These are phyloP conservation scores for Blastobotrys elegans DNA, from an alignment of 1,139 yeast species.

Conservation along the genomic window DNA sequence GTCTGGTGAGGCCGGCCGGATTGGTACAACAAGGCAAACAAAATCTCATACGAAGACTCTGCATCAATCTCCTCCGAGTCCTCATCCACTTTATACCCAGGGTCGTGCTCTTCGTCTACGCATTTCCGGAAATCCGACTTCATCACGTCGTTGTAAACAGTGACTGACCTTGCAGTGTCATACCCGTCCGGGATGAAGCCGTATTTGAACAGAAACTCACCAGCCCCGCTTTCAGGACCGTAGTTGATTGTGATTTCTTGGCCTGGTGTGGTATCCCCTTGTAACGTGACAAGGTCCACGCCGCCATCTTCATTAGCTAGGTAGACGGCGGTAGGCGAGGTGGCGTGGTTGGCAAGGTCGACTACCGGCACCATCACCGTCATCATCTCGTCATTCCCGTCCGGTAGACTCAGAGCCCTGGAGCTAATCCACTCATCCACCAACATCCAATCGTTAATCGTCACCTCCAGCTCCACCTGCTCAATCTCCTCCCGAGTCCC, in stretches of 20 bases:
- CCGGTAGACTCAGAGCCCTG: conserved; percentile 27
- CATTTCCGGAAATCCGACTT: conserved; percentile 21
- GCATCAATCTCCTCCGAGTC: conserved; percentile 16
- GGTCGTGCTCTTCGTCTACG: conserved; percentile 20
- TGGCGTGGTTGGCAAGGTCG: conserved; percentile 36
- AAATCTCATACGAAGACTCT: conserved; percentile 20
- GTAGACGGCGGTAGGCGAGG: conserved; percentile 28
- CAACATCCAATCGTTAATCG: conserved; percentile 27
- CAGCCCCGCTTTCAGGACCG: conserved; percentile 35
- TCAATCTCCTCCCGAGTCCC: conserved; percentile 14
- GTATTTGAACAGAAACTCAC: conserved; percentile 38
- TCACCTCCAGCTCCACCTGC: conserved; percentile 18
- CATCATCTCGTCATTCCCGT: conserved; percentile 12
- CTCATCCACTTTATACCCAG: conserved; percentile 16
- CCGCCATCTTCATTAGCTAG: conserved; percentile 23
- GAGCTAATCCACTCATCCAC: conserved; percentile 35
- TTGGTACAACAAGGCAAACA: conserved; percentile 20
- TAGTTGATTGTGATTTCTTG: conserved; percentile 36
- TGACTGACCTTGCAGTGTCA: conserved; percentile 17
- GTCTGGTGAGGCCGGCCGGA: conserved; percentile 10
- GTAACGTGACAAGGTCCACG: conserved; percentile 22
- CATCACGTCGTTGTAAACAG: conserved; percentile 23
- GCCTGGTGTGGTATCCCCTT: conserved; percentile 10
- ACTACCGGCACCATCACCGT: conserved; percentile 35
- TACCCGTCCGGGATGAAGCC: conserved; percentile 35